These are phyloP conservation scores for Boletus subparvulus DNA, from an alignment of 768 basidiomycete genomes.

Conservation along the genomic window DNA sequence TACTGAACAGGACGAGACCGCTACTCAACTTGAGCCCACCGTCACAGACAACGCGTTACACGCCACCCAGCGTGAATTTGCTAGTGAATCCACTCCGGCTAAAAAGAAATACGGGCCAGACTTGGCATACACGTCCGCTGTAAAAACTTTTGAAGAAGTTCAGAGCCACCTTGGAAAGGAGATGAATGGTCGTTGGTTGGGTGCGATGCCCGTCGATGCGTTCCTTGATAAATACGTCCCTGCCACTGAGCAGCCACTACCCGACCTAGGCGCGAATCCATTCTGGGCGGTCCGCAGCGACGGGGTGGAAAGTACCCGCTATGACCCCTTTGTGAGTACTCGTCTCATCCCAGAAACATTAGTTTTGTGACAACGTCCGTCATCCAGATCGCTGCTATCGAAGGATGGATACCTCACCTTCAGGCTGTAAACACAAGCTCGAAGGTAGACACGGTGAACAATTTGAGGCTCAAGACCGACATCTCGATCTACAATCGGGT, in stretches of 20 bases:
- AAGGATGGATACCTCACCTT: too few relatives aligned
- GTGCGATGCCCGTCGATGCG: background rate
- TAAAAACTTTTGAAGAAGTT: background rate
- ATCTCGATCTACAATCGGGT: too few relatives aligned
- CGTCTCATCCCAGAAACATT: background rate
- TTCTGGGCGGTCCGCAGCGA: background rate
- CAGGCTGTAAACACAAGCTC: too few relatives aligned
- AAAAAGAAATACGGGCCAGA: background rate
- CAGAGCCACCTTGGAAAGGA: background rate
- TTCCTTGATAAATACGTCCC: constrained; percentile 1
- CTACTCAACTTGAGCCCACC: background rate
- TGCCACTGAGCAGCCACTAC: background rate
- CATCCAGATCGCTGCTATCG: background rate
- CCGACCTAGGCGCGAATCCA: background rate
- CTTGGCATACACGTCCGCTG: background rate
- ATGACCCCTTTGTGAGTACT: background rate
- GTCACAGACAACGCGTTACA: background rate
- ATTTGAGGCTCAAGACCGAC: too few relatives aligned
- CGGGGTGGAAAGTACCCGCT: background rate
- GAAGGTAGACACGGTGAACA: too few relatives aligned
- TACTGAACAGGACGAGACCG: background rate
- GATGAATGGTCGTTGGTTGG: background rate
- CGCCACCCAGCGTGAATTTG: background rate
- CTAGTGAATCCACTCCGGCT: background rate
- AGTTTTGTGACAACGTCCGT: background rate